These are phyloP conservation scores for Pelagophyceae sp. DNA, from an alignment of 352 stramenopile genomes.

Conservation along the genomic window DNA sequence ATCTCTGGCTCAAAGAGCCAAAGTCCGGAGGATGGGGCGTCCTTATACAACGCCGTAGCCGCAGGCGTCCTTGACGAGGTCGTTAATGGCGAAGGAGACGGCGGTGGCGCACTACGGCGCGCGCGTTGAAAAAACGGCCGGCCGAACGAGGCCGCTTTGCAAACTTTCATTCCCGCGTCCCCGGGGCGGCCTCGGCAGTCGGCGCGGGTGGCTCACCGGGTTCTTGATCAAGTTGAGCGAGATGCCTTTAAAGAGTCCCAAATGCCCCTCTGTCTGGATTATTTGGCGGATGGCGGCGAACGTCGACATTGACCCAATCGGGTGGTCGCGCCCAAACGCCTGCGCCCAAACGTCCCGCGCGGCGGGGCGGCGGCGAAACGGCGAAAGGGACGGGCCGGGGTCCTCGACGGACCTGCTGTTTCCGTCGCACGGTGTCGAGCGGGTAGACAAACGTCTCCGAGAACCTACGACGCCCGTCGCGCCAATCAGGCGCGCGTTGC, in stretches of 20 bases:
- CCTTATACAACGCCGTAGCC: not conserved
- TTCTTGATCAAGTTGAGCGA: slow-evolving; percentile 19
- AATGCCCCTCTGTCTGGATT: not conserved
- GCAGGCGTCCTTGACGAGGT: slow-evolving; percentile 3
- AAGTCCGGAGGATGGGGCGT: too few species aligned
- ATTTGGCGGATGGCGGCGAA: not conserved
- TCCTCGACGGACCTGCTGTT: too few species aligned
- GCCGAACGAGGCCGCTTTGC: too few species aligned
- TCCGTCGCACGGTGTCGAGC: slow-evolving; percentile 11
- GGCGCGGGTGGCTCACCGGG: not conserved
- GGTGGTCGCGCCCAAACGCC: not conserved
- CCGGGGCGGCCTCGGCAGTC: not conserved
- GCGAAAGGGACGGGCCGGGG: too few species aligned
- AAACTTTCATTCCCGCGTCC: not conserved
- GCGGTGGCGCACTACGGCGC: not conserved
- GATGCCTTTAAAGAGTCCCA: slow-evolving; percentile 14
- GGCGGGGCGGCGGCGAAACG: too few species aligned
- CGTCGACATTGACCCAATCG: not conserved
- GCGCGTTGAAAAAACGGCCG: too few species aligned
- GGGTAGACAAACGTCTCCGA: slow-evolving; percentile 7
- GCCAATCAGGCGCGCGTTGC: too few species aligned
- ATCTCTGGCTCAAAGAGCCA: too few species aligned
- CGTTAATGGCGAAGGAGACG: slow-evolving; percentile 14
- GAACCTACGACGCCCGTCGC: not conserved
- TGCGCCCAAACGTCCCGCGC: too few species aligned